These are phyloP conservation scores for Penicillium cinerascens DNA, from an alignment of 495 filamentous ascomycete species.

Conservation along the genomic window DNA sequence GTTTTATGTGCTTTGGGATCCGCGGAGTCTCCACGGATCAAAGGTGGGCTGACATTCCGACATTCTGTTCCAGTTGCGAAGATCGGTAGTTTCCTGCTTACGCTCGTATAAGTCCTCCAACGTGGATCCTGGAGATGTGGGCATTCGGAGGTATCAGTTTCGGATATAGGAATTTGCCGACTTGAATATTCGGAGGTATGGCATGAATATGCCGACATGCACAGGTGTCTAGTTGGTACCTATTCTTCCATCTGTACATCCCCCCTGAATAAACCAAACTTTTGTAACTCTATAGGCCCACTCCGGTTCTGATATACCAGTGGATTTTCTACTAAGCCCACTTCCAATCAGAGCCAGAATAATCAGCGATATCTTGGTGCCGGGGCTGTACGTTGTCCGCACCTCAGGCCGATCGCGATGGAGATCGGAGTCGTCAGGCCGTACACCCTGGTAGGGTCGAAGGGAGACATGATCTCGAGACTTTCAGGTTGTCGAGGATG, in stretches of 20 bases:
- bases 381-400: slow-evolving; percentile 36
- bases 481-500: not conserved
- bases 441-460: slow-evolving; percentile 34
- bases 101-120: too few species aligned
- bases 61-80: not conserved
- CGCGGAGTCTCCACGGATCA: slow-evolving; percentile 10
- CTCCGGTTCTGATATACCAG: not conserved
- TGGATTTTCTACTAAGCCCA: slow-evolving; percentile 31
- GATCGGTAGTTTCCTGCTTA: not conserved
- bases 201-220: too few species aligned
- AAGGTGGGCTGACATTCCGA: not conserved
- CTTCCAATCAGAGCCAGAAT: slow-evolving; percentile 40
- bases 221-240: too few species aligned
- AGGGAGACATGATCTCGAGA: slow-evolving; percentile 18
- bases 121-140: not conserved
- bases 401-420: slow-evolving; percentile 40
- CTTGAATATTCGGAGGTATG: too few species aligned
- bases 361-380: slow-evolving; percentile 4
- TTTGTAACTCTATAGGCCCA: slow-evolving; percentile 19
- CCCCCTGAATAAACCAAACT: too few species aligned
- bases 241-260: too few species aligned
- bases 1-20: not conserved
- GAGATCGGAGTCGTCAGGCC: slow-evolving; percentile 39
- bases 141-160: too few species aligned
- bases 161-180: too few species aligned